A percentile compares a stretch with the other conserved stretches of the same genome.
Conservation (phyloP, 495 filamentous ascomycete genomes). For the Astrothelium macrocarpum region DNA sequence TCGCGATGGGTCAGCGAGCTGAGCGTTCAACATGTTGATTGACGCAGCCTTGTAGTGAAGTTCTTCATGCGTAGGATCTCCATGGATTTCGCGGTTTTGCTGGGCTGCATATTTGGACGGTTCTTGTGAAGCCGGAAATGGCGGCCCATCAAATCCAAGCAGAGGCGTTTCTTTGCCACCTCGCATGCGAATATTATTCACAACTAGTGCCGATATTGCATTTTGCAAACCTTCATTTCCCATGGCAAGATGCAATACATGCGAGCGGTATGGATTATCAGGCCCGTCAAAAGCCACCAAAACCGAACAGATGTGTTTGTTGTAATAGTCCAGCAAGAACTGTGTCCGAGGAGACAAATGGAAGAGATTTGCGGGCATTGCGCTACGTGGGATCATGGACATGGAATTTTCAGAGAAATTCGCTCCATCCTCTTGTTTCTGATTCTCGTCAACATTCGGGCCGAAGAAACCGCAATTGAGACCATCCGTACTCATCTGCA, state of each 20-base stretch:
- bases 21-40: constrained; percentile 71
- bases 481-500: constrained; percentile 8
- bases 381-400: neutral
- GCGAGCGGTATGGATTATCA: constrained; percentile 72
- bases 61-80: constrained; percentile 53
- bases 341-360: constrained; percentile 44
- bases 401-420: constrained; percentile 5
- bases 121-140: neutral
- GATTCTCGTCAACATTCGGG: constrained; percentile 7
- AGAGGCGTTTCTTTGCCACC: constrained; percentile 7
- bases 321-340: constrained; percentile 64
- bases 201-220: constrained; percentile 80
- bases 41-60: constrained; percentile 70
- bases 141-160: neutral
- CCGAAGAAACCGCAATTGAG: constrained; percentile 3
- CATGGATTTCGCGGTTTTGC: constrained; percentile 15
- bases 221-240: constrained; percentile 76
- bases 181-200: constrained; percentile 61
- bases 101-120: constrained; percentile 2
- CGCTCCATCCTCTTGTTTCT: constrained; percentile 5
- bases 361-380: constrained; percentile 12
- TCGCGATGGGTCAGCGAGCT: constrained; percentile 63
- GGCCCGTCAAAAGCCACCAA: constrained; percentile 86
- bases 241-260: constrained; percentile 70
- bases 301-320: constrained; percentile 81